Percentiles rank a stretch among this genome's conserved stretches.
phyloP scores from a whole-genome alignment of 2,329 filamentous ascomycete genomes.

The Colletotrichum cereale region DNA sequence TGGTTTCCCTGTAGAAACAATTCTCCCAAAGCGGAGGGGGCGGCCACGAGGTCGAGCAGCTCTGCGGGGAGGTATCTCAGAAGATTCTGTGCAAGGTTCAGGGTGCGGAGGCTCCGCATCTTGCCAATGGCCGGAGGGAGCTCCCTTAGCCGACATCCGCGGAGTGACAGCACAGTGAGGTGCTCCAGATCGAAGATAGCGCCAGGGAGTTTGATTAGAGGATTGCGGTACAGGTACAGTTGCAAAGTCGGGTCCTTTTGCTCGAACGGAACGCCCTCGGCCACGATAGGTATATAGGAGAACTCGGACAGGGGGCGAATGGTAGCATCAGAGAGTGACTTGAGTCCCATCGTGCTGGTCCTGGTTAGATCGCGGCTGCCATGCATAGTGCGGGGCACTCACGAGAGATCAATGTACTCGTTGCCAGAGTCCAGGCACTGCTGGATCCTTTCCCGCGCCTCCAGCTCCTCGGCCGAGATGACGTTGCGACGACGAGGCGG shows the following conservation, averaged over 20 bases:
- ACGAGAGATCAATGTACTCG: conserved; percentile 74
- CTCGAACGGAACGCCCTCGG: conserved; percentile 70
- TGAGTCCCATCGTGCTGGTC: conserved; percentile 59
- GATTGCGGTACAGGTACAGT: conserved; percentile 72
- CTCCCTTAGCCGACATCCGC: conserved; percentile 72
- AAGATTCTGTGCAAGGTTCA: conserved; percentile 76
- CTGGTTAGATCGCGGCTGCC: conserved; percentile 19
- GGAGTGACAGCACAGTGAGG: conserved; percentile 74
- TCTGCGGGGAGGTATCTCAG: conserved; percentile 73
- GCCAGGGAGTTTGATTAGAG: conserved; percentile 66
- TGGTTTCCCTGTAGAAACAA: conserved; percentile 74
- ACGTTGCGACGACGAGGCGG: conserved; percentile 44
- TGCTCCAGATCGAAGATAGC: conserved; percentile 72
- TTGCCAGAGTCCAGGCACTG: conserved; percentile 68
- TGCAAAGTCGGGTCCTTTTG: conserved; percentile 70
- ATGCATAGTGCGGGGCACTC: conserved; percentile 47
- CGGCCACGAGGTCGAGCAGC: conserved; percentile 67
- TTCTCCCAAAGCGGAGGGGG: conserved; percentile 59
- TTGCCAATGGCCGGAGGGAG: conserved; percentile 71
- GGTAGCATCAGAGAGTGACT: conserved; percentile 66
- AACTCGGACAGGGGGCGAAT: conserved; percentile 69
- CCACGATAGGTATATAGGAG: conserved; percentile 64
- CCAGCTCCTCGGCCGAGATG: conserved; percentile 57
- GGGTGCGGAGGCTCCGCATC: conserved; percentile 68
- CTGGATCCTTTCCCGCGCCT: conserved; percentile 61